Evolutionary conservation across 78 protist genomes (phyloP), one percentile per base, ranked within the genome.

Genomic region (Dictyostelium capitatum): DNA sequence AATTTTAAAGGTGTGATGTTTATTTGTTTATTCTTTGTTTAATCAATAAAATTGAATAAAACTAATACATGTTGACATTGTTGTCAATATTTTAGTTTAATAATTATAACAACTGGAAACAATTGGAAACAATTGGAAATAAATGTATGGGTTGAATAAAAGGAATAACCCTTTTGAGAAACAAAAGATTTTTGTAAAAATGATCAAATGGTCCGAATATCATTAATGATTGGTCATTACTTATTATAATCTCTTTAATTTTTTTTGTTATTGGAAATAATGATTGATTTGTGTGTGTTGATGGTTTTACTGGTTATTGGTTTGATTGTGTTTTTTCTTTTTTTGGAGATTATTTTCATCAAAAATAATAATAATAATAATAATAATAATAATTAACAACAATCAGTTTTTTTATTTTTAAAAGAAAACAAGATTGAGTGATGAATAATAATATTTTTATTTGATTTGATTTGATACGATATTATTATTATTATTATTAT

Each of bases 41-140:
- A 62, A 10, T 62, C 70, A 62, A 62, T 11, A 62, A 62, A 62
- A 62, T 62, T 62, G 70, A 62, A 23, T 62, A 17, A 62, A 62
- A 62, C 1, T 11, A 62, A 0, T 5, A 11, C 10, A 25, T 62
- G 70, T 62, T 62, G 70, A 62, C 43, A 10, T 62, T 14, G 10
- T 62, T 62, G 70, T 62, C 70, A 62, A 62, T 37, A 25, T 62
- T 62, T 62, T 62, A 3, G 70, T 62, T 23, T 32, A 62, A 30
- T 6, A 62, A 62, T 37, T 37, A 37, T 37, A 37, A 37, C 43
- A 37, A 37, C 43, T 37, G 43, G 43, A 37, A 37, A 37, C 43
- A 62, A 25, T 62, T 62, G 37, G 28, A 5, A 53, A n/a, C n/a
- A n/a, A n/a, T n/a, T n/a, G n/a, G n/a, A n/a, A 56, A 4, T 23